Evolutionary conservation across 2,329 filamentous ascomycete species (phyloP).

Genomic region (Neocatenulostroma microsporum): DNA sequence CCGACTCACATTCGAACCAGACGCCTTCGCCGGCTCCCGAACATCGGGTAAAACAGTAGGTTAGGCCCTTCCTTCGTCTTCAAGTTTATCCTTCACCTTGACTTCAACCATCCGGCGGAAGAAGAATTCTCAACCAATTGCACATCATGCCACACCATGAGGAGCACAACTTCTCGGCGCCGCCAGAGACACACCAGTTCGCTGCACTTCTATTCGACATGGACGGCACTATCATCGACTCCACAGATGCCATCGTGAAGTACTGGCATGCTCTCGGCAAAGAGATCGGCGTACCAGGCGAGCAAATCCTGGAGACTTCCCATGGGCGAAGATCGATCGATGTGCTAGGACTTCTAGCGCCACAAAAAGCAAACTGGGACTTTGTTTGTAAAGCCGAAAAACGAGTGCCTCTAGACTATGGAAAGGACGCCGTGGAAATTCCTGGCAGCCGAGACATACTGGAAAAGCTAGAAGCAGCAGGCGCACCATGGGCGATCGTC

Average conservation of each 20-base stretch:
- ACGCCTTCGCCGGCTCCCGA: too few relatives aligned
- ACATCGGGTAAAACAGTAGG: too few relatives aligned
- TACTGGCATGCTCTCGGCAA: constrained; percentile 69
- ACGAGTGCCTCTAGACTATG: constrained; percentile 67
- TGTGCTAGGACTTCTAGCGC: constrained; percentile 67
- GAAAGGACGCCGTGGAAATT: constrained; percentile 72
- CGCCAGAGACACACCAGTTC: constrained; percentile 34
- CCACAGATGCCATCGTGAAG: constrained; percentile 66
- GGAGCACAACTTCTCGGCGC: constrained; percentile 34
- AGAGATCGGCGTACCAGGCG: constrained; percentile 77
- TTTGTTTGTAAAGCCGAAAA: constrained; percentile 70
- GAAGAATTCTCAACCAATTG: too few relatives aligned
- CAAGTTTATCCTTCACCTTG: too few relatives aligned
- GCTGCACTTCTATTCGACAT: constrained; percentile 59
- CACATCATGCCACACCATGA: constrained; percentile 21
- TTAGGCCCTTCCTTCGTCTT: too few relatives aligned
- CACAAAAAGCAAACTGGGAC: constrained; percentile 84
- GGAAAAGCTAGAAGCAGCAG: constrained; percentile 26
- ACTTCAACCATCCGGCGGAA: too few relatives aligned
- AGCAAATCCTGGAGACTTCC: constrained; percentile 73
- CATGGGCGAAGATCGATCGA: constrained; percentile 90
- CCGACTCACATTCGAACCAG: too few relatives aligned
- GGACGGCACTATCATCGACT: constrained; percentile 79
- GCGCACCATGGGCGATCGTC: constrained; percentile 75
- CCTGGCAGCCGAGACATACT: constrained; percentile 60